Evolutionary conservation across 805 yeast species (phyloP), one percentile per base, ranked within the genome.

Genomic region (Isabelozyma gotoi): DNA sequence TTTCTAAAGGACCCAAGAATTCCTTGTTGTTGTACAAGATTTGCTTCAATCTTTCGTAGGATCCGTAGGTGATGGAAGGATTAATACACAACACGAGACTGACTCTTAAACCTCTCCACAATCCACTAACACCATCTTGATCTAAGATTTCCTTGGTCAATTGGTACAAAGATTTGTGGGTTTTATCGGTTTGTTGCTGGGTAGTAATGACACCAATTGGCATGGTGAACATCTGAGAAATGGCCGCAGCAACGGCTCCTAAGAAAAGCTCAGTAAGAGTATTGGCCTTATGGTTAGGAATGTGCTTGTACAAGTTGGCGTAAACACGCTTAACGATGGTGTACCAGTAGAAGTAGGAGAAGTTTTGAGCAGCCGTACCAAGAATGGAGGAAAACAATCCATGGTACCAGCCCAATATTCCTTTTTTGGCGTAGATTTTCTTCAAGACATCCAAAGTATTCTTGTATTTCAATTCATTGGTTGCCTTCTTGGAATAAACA

Each of bases 321-420:
- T 80, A 83, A 14, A 75, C 63, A 41, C 76, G 74, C 48, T 88
- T 78, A 14, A 87, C 81, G 33, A 85, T 66, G 4, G 90, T 82
- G 63, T 88, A 88, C 94, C 95, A 88, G 64, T 87, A 88, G 62
- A 88, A 88, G 63, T 88, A 88, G 21, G 88, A 82, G 59, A 88
- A 88, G 53, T 84, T 85, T 57, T 86, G 88, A 7, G 85, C 80
- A 2, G 91, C 90, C 8, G 83, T 79, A 2, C 90, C 89, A 15
- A 83, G 55, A 34, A 87, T 65, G 1, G 87, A 78, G 1, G 90
- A 81, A 2, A 78, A 65, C 38, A 88, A 63, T 1, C 96, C 96
- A 49, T 77, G 80, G 65, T 88, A 88, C 63, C 86, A 75, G 5
- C 92, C 94, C 14, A 66, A 49, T 8, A 84, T 39, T 1, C 96